A percentile compares a stretch with the other conserved stretches of the same genome.
Evolutionary conservation across 208 protist species (phyloP).

Genomic region (Trypanosoma mega): DNA sequence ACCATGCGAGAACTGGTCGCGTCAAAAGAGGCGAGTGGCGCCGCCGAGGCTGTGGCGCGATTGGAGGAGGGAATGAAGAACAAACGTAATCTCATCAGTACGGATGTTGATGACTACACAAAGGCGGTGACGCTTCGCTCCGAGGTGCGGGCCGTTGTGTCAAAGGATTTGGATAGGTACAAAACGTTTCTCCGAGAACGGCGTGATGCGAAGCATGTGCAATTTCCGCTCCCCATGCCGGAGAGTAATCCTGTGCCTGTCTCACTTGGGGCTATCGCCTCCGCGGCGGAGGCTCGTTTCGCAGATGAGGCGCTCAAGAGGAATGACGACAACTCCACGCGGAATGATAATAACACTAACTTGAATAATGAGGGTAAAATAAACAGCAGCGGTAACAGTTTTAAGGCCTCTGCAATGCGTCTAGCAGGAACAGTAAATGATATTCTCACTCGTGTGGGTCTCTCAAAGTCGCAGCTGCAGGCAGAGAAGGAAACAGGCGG

Average conservation of each 20-base stretch:
- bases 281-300: constrained; percentile 33
- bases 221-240: constrained; percentile 73
- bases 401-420: constrained; percentile 43
- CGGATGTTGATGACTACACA: constrained; percentile 70
- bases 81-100: constrained; percentile 69
- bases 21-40: constrained; percentile 18
- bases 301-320: constrained; percentile 4
- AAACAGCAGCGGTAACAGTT: no score
- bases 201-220: constrained; percentile 64
- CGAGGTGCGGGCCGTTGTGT: constrained; percentile 65
- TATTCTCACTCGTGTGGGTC: constrained; percentile 56
- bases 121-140: constrained; percentile 59
- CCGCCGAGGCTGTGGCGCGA: constrained; percentile 21
- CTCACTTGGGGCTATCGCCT: constrained; percentile 74
- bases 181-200: constrained; percentile 68
- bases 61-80: constrained; percentile 54
- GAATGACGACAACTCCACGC: not conserved
- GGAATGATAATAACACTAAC: no score
- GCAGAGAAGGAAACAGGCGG: constrained; percentile 8
- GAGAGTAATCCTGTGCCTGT: constrained; percentile 69
- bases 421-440: constrained; percentile 54
- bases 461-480: constrained; percentile 33
- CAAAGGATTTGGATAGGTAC: constrained; percentile 77
- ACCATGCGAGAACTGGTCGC: constrained; percentile 52
- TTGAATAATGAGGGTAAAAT: no score